Percentiles rank a stretch among this genome's conserved stretches.
phyloP scores from a whole-genome alignment of 352 stramenopile species.

The Phytophthora megakarya region DNA sequence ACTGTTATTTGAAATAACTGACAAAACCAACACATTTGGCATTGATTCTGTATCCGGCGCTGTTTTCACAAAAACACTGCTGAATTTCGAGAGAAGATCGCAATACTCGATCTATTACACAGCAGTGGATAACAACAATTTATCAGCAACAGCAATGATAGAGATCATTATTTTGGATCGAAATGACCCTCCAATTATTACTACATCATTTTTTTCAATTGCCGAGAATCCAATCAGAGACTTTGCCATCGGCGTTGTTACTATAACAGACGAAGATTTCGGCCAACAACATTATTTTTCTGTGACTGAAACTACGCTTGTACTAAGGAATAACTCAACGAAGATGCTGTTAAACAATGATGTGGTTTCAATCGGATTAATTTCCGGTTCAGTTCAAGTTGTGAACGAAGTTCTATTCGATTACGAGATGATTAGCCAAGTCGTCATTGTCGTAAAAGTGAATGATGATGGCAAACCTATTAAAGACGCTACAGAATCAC shows the following conservation, averaged over 20 bases:
- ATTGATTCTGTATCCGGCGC: conserved; percentile 17
- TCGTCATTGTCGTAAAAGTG: conserved; percentile 13
- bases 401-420: conserved; percentile 23
- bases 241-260: conserved; percentile 11
- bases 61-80: conserved; percentile 1
- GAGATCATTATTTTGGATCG: conserved; percentile 30
- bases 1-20: conserved; percentile 14
- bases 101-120: conserved; percentile 17
- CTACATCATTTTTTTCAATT: conserved; percentile 9
- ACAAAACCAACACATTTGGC: conserved; percentile 20
- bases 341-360: conserved; percentile 4
- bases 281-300: conserved; percentile 25
- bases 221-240: conserved; percentile 11
- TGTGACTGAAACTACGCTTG: conserved; percentile 14
- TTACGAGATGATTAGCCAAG: conserved; percentile 18
- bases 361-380: conserved; percentile 13
- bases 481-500: conserved; percentile 3
- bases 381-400: conserved; percentile 20
- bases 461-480: conserved; percentile 28
- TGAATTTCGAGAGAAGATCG: conserved; percentile 29
- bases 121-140: conserved; percentile 15
- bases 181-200: conserved; percentile 31
- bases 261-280: conserved; percentile 26
- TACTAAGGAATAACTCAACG: conserved; percentile 21
- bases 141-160: conserved; percentile 6